These are phyloP conservation scores for Pythium coloratum DNA, from an alignment of 352 stramenopile genomes.

Conservation along the genomic window DNA sequence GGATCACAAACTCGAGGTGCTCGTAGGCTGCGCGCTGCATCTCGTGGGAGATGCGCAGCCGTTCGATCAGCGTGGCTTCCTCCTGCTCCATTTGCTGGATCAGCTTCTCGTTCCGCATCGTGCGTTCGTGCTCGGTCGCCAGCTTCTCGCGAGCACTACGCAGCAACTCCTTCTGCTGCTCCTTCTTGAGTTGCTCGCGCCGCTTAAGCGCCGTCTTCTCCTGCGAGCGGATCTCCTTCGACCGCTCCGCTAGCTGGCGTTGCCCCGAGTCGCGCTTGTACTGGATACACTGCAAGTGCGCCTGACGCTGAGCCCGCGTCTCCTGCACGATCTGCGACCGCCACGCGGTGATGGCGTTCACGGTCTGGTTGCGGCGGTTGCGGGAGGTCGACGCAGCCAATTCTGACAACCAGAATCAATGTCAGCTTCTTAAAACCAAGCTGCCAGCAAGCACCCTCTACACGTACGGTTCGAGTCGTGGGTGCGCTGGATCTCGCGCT, in stretches of 20 bases:
- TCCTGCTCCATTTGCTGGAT: slow-evolving; percentile 70
- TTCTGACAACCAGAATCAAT: slow-evolving; percentile 13
- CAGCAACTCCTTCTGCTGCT: slow-evolving; percentile 50
- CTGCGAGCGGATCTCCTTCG: slow-evolving; percentile 51
- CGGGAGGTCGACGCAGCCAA: slow-evolving; percentile 35
- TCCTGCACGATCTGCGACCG: slow-evolving; percentile 57
- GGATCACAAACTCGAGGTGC: slow-evolving; percentile 65
- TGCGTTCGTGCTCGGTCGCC: slow-evolving; percentile 53
- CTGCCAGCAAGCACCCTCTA: too few species aligned
- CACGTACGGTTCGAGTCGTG: slow-evolving; percentile 57
- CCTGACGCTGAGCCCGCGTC: slow-evolving; percentile 43
- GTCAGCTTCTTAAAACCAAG: too few species aligned
- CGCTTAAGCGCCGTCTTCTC: slow-evolving; percentile 45
- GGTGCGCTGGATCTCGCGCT: slow-evolving; percentile 47
- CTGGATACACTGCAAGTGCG: slow-evolving; percentile 47
- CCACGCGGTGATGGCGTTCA: slow-evolving; percentile 39
- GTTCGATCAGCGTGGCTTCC: slow-evolving; percentile 60
- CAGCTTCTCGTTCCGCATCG: slow-evolving; percentile 49
- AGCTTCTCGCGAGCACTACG: slow-evolving; percentile 49
- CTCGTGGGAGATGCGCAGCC: slow-evolving; percentile 61
- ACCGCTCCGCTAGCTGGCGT: slow-evolving; percentile 40
- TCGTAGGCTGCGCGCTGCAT: slow-evolving; percentile 64
- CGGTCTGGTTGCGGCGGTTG: slow-evolving; percentile 43
- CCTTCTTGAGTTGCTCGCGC: slow-evolving; percentile 46
- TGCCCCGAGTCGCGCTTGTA: slow-evolving; percentile 42